Conservation (phyloP, 345 rosid species). For the Hypericum perforatum region DNA sequence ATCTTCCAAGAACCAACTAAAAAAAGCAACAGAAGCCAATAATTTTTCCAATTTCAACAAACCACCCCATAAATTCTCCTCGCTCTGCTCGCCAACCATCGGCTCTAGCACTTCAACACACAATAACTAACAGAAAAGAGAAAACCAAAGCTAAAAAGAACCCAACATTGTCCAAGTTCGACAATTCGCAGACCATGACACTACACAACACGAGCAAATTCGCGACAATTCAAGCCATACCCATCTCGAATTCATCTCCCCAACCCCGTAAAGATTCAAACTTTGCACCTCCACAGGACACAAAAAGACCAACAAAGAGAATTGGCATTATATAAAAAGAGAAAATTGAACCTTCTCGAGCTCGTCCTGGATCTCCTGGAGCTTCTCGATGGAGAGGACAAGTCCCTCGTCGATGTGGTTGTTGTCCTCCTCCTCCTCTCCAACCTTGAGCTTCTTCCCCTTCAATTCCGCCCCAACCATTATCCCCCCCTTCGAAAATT, state of each 20-base stretch:
- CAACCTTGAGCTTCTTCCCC: constrained; percentile 70
- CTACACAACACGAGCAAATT: background rate
- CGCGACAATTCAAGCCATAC: background rate
- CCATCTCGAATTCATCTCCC: background rate
- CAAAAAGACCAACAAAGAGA: background rate
- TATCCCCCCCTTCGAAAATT: constrained; percentile 5
- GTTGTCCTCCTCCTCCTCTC: constrained; percentile 61
- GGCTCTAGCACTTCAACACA: too few relatives aligned
- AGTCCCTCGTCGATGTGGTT: constrained; percentile 65
- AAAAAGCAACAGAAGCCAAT: too few relatives aligned
- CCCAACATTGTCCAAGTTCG: too few relatives aligned
- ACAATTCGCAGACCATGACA: too few relatives aligned
- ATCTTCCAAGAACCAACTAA: too few relatives aligned
- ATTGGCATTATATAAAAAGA: background rate
- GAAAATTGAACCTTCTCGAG: constrained; percentile 59
- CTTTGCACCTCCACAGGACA: background rate
- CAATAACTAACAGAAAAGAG: too few relatives aligned
- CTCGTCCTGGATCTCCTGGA: constrained; percentile 94
- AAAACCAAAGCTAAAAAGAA: too few relatives aligned
- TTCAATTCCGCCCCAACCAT: constrained; percentile 59
- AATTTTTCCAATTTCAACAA: too few relatives aligned
- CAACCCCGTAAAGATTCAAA: background rate
- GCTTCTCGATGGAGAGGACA: constrained; percentile 81
- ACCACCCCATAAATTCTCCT: too few relatives aligned
- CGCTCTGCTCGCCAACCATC: too few relatives aligned